A percentile compares a stretch with the other conserved stretches of the same genome.
Conservation (phyloP, 1,139 yeast genomes). For the Candida freyschussii region DNA sequence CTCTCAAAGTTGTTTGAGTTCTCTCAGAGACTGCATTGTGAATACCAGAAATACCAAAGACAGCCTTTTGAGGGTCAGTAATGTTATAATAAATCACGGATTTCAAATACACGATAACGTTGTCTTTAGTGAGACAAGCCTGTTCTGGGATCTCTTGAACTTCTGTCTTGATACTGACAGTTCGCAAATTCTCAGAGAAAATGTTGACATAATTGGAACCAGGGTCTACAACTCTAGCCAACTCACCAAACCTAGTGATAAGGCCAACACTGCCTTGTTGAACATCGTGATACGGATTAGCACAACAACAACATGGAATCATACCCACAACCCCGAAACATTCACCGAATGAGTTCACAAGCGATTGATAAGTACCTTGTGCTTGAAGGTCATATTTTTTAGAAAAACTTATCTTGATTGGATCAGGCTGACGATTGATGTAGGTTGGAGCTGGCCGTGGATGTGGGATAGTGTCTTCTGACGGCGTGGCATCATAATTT, state of each 20-base stretch:
- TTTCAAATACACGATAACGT: slow-evolving; percentile 56
- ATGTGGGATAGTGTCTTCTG: neutral
- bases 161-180: slow-evolving; percentile 53
- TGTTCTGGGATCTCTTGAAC: slow-evolving; percentile 66
- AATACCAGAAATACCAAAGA: slow-evolving; percentile 53
- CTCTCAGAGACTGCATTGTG: slow-evolving; percentile 61
- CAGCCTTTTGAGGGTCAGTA: slow-evolving; percentile 65
- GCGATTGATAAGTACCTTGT: slow-evolving; percentile 28
- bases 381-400: slow-evolving; percentile 19
- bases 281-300: slow-evolving; percentile 59
- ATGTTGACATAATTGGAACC: slow-evolving; percentile 65
- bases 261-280: slow-evolving; percentile 70
- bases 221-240: slow-evolving; percentile 64
- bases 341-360: slow-evolving; percentile 43
- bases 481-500: neutral
- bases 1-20: slow-evolving; percentile 72
- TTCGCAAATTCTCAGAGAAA: slow-evolving; percentile 52
- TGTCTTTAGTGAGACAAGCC: slow-evolving; percentile 66
- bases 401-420: slow-evolving; percentile 15
- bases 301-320: slow-evolving; percentile 51
- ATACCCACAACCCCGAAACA: slow-evolving; percentile 51
- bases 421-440: slow-evolving; percentile 10
- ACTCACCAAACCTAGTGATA: slow-evolving; percentile 64
- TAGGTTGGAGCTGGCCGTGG: neutral
- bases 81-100: slow-evolving; percentile 68